Conservation (phyloP, 768 basidiomycete genomes). For the Jaapia argillacea region DNA sequence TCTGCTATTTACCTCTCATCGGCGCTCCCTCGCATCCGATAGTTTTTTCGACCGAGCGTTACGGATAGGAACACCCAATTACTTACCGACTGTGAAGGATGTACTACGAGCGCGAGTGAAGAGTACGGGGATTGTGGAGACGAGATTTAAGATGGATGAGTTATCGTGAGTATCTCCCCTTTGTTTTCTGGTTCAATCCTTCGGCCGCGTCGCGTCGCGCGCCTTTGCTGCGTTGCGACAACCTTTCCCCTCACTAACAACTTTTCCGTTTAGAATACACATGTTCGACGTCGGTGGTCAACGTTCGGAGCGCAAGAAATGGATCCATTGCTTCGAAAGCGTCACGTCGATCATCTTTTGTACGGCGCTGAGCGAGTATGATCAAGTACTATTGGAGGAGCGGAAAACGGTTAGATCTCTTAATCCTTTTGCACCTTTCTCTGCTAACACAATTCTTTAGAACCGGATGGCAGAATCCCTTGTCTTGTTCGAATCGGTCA, state of each 20-base stretch:
- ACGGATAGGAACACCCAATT: conserved; percentile 76
- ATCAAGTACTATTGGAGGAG: conserved; percentile 63
- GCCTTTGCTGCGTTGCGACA: too few species aligned
- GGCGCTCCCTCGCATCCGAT: background rate
- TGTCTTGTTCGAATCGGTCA: conserved; percentile 65
- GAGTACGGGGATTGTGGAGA: conserved; percentile 89
- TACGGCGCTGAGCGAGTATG: conserved; percentile 66
- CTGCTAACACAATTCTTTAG: conserved; percentile 20
- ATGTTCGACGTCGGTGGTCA: conserved; percentile 76
- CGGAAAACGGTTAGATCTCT: conserved; percentile 42
- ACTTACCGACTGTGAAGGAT: conserved; percentile 79
- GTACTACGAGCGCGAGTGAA: conserved; percentile 84
- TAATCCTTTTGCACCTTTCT: background rate
- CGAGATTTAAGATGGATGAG: conserved; percentile 61
- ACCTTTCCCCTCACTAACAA: too few species aligned
- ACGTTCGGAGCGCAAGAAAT: conserved; percentile 50
- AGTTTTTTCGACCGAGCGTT: conserved; percentile 83
- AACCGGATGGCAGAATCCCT: conserved; percentile 73
- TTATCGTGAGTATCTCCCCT: conserved; percentile 33
- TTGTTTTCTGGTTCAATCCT: too few species aligned
- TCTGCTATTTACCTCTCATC: too few species aligned
- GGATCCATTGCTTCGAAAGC: conserved; percentile 64
- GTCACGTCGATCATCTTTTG: conserved; percentile 76
- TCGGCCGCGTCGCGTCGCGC: too few species aligned
- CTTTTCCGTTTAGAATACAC: too few species aligned